Percentiles rank a stretch among this genome's conserved stretches.
These are phyloP conservation scores for Skeletonema potamos DNA, from an alignment of 108 stramenopile genomes.

Conservation along the genomic window DNA sequence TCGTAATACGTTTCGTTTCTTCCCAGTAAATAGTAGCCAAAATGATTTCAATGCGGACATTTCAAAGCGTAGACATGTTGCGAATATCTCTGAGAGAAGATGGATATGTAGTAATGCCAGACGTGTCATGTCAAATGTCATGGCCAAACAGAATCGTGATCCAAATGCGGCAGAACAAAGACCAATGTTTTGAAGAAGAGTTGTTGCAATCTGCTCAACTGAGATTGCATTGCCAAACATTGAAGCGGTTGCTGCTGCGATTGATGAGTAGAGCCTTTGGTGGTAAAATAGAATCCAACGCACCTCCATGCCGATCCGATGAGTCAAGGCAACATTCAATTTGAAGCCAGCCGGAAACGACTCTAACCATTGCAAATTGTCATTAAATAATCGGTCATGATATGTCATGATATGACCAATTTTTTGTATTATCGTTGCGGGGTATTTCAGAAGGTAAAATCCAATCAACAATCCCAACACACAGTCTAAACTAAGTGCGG, in stretches of 20 bases:
- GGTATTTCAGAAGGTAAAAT: neutral
- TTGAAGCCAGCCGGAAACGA: constrained; percentile 82
- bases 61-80: constrained; percentile 46
- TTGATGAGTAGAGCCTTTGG: neutral
- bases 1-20: constrained; percentile 84
- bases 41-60: constrained; percentile 66
- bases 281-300: constrained; percentile 34
- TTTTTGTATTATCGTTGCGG: neutral
- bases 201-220: neutral
- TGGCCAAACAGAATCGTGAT: constrained; percentile 48
- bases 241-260: neutral
- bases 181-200: constrained; percentile 8
- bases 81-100: constrained; percentile 47
- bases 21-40: constrained; percentile 91
- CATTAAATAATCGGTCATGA: constrained; percentile 20
- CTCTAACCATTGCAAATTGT: constrained; percentile 64
- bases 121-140: constrained; percentile 57
- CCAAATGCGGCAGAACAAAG: constrained; percentile 17
- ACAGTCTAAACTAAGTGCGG: constrained; percentile 15
- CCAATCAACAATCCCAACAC: constrained; percentile 21
- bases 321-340: constrained; percentile 73
- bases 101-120: constrained; percentile 57
- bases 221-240: neutral
- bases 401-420: constrained; percentile 1
- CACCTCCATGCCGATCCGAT: constrained; percentile 54